Conservation (phyloP, 768 basidiomycete genomes). For the Glaciozyma antarctica region DNA sequence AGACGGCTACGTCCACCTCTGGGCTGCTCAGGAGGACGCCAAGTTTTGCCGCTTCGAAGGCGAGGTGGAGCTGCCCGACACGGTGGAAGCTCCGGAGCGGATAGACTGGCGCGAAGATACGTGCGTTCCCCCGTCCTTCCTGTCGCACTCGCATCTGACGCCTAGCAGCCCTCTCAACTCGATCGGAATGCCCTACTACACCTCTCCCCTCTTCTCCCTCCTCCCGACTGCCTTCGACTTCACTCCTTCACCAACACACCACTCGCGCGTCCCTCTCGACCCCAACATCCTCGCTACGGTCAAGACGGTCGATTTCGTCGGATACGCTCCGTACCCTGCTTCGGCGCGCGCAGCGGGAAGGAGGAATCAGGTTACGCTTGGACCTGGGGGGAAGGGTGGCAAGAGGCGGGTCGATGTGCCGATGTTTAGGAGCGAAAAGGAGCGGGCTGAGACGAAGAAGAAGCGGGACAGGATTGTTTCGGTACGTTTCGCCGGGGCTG, state of each 20-base stretch:
- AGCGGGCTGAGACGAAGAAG: slow-evolving; percentile 40
- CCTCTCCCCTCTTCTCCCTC: slow-evolving; percentile 60
- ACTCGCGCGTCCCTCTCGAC: slow-evolving; percentile 52
- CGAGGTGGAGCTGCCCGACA: slow-evolving; percentile 73
- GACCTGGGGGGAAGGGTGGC: slow-evolving; percentile 50
- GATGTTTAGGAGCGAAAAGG: slow-evolving; percentile 70
- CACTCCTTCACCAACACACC: slow-evolving; percentile 19
- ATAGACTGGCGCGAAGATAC: slow-evolving; percentile 76
- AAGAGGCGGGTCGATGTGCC: slow-evolving; percentile 40
- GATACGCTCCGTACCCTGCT: slow-evolving; percentile 77
- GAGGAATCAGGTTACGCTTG: slow-evolving; percentile 63
- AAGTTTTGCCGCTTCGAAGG: slow-evolving; percentile 88
- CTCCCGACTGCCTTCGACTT: slow-evolving; percentile 42
- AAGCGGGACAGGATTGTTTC: slow-evolving; percentile 11
- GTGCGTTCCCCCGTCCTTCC: slow-evolving; percentile 44
- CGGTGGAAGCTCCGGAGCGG: slow-evolving; percentile 55
- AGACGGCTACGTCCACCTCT: slow-evolving; percentile 69
- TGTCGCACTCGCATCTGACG: no score
- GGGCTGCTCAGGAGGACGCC: slow-evolving; percentile 51
- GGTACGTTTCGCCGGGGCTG: neutral
- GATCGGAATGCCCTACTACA: slow-evolving; percentile 81
- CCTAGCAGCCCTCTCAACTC: slow-evolving; percentile 65
- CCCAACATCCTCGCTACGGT: slow-evolving; percentile 64
- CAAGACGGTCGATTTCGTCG: slow-evolving; percentile 78
- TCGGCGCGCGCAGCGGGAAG: slow-evolving; percentile 60